Evolutionary conservation across 2,329 filamentous ascomycete species (phyloP).

Genomic region (Phyllosticta citribraziliensis): DNA sequence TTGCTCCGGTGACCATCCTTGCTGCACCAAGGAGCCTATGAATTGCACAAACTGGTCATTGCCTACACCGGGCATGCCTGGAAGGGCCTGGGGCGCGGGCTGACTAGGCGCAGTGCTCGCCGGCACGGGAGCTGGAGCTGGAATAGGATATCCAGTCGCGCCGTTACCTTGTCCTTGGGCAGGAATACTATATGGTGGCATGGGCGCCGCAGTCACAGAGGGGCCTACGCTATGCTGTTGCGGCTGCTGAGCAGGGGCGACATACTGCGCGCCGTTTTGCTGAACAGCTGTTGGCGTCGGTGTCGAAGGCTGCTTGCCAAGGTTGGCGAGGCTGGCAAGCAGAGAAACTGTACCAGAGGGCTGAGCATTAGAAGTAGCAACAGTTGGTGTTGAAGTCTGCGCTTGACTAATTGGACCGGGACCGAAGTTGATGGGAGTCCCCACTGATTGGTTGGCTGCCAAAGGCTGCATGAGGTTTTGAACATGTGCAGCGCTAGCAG

Average conservation of each 20-base stretch:
- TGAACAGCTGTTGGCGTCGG: not conserved
- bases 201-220: constrained; percentile 7
- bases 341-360: constrained; percentile 21
- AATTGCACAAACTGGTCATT: constrained; percentile 9
- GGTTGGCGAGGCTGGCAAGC: constrained; percentile 24
- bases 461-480: not conserved
- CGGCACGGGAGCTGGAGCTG: constrained; percentile 16
- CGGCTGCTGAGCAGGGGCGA: not conserved
- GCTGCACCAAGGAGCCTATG: constrained; percentile 8
- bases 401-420: constrained; percentile 17
- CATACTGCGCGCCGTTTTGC: constrained; percentile 5
- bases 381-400: constrained; percentile 19
- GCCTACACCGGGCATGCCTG: constrained; percentile 18
- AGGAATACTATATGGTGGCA: constrained; percentile 8
- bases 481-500: not conserved
- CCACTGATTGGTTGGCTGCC: constrained; percentile 1
- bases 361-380: constrained; percentile 14
- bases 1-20: constrained; percentile 7
- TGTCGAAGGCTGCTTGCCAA: constrained; percentile 19
- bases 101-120: not conserved
- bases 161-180: constrained; percentile 7
- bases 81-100: constrained; percentile 21
- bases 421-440: constrained; percentile 3
- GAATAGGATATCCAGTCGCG: constrained; percentile 13
- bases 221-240: constrained; percentile 12